A percentile compares a stretch with the other conserved stretches of the same genome.
phyloP scores from a whole-genome alignment of 1,284 basidiomycete genomes.

The Boletus sp. region DNA sequence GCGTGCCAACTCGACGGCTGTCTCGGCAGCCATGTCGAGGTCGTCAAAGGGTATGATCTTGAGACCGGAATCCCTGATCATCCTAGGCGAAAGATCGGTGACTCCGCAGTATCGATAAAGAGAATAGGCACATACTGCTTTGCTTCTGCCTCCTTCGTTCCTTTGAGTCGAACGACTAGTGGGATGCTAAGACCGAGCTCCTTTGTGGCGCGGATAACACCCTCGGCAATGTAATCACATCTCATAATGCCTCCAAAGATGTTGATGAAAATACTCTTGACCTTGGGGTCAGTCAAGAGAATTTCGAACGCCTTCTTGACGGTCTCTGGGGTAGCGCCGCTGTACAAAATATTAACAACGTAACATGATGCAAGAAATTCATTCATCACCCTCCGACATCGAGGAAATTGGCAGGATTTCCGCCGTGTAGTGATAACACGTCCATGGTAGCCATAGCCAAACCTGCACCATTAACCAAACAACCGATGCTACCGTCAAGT shows the following conservation, averaged over 20 bases:
- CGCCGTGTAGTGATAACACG: constrained; percentile 91
- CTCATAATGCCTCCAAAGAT: constrained; percentile 97
- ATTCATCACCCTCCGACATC: constrained; percentile 84
- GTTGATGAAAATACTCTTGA: constrained; percentile 99
- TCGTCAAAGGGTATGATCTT: constrained; percentile 90
- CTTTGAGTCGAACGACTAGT: constrained; percentile 91
- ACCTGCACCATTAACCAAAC: constrained; percentile 98
- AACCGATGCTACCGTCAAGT: constrained; percentile 96
- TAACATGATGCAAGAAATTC: not conserved
- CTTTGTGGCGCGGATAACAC: constrained; percentile 96
- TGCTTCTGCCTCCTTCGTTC: constrained; percentile 94
- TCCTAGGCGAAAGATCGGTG: constrained; percentile 43
- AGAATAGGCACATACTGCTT: constrained; percentile 66
- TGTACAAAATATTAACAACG: constrained; percentile 30
- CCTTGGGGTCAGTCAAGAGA: constrained; percentile 83
- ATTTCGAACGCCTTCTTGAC: constrained; percentile 99
- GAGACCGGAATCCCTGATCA: constrained; percentile 89
- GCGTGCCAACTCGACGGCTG: constrained; percentile 72
- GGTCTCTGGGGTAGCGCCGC: constrained; percentile 95
- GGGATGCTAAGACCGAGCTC: constrained; percentile 86
- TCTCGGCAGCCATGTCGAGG: constrained; percentile 81
- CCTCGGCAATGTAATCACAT: constrained; percentile 95
- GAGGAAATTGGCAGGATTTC: constrained; percentile 97
- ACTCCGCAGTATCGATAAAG: not conserved
- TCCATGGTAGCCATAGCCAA: constrained; percentile 99